phyloP scores from a whole-genome alignment of 1,284 basidiomycete genomes.

The Ceratorhiza oryzae-sativae region DNA sequence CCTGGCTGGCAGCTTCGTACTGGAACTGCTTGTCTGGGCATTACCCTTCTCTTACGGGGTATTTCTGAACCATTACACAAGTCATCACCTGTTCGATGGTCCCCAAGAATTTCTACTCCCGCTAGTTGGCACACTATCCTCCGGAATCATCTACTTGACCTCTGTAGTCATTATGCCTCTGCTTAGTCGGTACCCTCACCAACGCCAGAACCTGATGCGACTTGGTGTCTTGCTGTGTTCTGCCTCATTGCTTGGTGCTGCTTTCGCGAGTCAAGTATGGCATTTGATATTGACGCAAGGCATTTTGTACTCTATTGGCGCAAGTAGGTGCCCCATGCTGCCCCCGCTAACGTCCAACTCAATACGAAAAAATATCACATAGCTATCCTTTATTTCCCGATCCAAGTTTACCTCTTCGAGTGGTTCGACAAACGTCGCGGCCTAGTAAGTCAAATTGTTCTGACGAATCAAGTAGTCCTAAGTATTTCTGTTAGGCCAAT shows the following conservation, averaged over 20 bases:
- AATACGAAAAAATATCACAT: not conserved
- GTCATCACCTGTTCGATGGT: conserved; percentile 34
- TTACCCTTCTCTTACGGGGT: conserved; percentile 44
- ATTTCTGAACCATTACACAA: conserved; percentile 45
- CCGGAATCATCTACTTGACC: conserved; percentile 44
- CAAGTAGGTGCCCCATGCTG: conserved; percentile 27
- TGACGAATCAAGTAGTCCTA: not conserved
- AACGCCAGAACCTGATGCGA: conserved; percentile 40
- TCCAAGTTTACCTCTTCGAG: conserved; percentile 39
- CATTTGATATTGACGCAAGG: conserved; percentile 44
- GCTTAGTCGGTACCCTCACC: conserved; percentile 40
- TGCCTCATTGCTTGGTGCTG: conserved; percentile 41
- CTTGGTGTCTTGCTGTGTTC: conserved; percentile 40
- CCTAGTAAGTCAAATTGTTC: conserved; percentile 35
- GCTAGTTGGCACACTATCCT: conserved; percentile 43
- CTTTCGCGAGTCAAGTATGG: conserved; percentile 40
- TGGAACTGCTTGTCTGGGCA: conserved; percentile 43
- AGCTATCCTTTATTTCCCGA: conserved; percentile 43
- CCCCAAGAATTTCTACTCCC: conserved; percentile 40
- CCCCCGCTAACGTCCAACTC: too few species aligned
- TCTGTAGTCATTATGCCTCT: conserved; percentile 42
- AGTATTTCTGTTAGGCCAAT: conserved; percentile 30
- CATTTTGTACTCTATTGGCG: conserved; percentile 43
- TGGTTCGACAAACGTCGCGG: conserved; percentile 41
- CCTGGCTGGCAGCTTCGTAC: conserved; percentile 43